Evolutionary conservation across 2,329 filamentous ascomycete genomes (phyloP), one percentile per base, ranked within the genome.

Genomic region (Hymenoscyphus repandus): DNA sequence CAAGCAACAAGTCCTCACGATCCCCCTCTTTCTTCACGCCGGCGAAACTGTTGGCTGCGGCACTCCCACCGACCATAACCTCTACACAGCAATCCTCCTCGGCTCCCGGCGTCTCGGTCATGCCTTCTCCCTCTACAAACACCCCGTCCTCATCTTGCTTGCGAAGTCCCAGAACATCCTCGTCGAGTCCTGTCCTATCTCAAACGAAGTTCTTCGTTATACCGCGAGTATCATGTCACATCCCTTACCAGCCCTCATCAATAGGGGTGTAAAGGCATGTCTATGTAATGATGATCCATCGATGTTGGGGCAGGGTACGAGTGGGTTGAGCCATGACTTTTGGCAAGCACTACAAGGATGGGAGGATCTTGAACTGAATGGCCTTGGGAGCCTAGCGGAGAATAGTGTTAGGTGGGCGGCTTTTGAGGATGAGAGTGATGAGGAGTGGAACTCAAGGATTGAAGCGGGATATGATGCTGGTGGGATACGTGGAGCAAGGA

Each of bases 21-120:
- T 96, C 17, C 91, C 92, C 1, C 95, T 96, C 73, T 95, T 95
- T 74, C 91, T 96, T 71, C 90, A 96, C 67, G 91, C 91, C 0
- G 91, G 90, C 54, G 90, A 96, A 70, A 89, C 83, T 30, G 79
- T 95, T 1, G 89, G 88, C 9, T 79, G 85, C 48, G 90, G 89
- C 58, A 75, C 72, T 9, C 22, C 37, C 13, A 84, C 85, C 0
- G 90, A 96, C 63, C 60, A 69, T 49, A 95, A 96, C 66, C 76
- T 96, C 6, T 95, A 88, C 67, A 90, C 96, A 66, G 89, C 90
- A 1, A 77, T 96, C 12, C 72, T 96, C 10, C 77, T 96, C 9
- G 88, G 89, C 2, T 90, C 88, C 0, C 76, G 90, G 45, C 81
- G 92, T 45, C 91, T 96, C 53, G 90, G 91, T 1, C 90, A 96